Conservation (phyloP, 306 rosid genomes). For the Fragaria ananassa region DNA sequence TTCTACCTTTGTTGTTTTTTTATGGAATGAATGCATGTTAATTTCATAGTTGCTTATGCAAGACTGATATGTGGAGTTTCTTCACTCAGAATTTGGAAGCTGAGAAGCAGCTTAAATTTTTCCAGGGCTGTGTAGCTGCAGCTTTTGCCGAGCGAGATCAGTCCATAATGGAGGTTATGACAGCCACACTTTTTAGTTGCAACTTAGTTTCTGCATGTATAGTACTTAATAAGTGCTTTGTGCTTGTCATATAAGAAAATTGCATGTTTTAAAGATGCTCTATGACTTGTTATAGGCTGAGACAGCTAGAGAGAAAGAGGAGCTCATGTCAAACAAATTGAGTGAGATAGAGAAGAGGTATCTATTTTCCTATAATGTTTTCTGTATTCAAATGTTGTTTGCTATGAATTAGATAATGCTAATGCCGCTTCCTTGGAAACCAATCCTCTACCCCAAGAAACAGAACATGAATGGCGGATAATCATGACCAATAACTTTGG, state of each 20-base stretch:
- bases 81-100: conserved; percentile 73
- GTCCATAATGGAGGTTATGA: conserved; percentile 79
- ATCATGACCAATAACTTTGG: neutral
- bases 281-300: conserved; percentile 63
- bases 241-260: conserved; percentile 12
- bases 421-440: neutral
- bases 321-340: conserved; percentile 49
- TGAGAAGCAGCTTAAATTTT: conserved; percentile 95
- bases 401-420: neutral
- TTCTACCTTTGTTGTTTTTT: neutral
- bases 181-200: conserved; percentile 6
- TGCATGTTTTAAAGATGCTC: conserved; percentile 26
- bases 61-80: conserved; percentile 19
- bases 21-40: neutral
- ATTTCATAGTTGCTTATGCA: neutral
- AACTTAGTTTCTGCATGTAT: conserved; percentile 12
- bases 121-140: conserved; percentile 93
- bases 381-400: neutral
- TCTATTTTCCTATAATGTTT: neutral
- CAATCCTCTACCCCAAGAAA: neutral
- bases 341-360: conserved; percentile 65
- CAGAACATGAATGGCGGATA: neutral
- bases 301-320: conserved; percentile 90
- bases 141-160: conserved; percentile 96
- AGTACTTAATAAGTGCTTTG: neutral